phyloP scores from a whole-genome alignment of 192 early-diverging fungal genomes.

The Linnemannia elongata region DNA sequence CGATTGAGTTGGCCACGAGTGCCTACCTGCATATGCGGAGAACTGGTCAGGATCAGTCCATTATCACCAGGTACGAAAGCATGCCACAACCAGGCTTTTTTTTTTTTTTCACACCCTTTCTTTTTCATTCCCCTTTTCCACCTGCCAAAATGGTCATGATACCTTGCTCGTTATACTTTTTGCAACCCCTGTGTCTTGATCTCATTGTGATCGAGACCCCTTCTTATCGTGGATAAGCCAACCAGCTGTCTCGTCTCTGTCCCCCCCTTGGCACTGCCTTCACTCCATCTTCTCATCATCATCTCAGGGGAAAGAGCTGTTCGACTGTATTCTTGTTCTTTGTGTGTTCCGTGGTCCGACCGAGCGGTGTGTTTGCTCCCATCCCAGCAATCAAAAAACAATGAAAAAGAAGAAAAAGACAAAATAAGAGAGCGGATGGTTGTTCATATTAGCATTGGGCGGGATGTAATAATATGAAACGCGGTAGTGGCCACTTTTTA shows the following conservation, averaged over 20 bases:
- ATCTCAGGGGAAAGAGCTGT: neutral
- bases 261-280: neutral
- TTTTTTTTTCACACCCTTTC: conserved; percentile 3
- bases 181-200: neutral
- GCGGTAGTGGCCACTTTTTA: neutral
- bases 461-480: neutral
- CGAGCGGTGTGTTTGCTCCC: neutral
- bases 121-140: too few species aligned
- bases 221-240: neutral
- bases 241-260: neutral
- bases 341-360: neutral
- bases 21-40: conserved; percentile 92
- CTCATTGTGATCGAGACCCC: neutral
- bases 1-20: conserved; percentile 85
- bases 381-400: neutral
- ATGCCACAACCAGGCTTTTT: conserved; percentile 9
- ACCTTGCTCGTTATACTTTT: neutral
- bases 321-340: neutral
- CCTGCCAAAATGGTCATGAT: neutral
- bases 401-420: neutral
- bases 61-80: conserved; percentile 84
- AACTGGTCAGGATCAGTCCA: conserved; percentile 89
- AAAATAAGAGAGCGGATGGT: neutral
- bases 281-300: neutral
- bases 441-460: neutral